phyloP scores from a whole-genome alignment of 768 basidiomycete species.

The Leccinellum rugosiceps region DNA sequence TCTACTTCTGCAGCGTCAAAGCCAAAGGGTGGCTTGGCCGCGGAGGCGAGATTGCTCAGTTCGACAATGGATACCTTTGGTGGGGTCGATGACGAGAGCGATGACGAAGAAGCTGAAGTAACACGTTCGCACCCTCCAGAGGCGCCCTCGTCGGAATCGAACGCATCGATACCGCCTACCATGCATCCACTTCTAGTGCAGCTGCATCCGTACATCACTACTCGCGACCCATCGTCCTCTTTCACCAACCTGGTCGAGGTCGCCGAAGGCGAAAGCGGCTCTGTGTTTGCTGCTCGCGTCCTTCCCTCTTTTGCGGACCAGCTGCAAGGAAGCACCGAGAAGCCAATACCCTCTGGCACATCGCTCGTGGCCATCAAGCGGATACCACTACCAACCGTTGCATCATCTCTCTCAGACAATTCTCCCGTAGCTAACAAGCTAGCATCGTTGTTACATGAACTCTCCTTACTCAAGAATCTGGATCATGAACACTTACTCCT shows the following conservation, averaged over 20 bases:
- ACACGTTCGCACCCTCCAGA: not conserved
- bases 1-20: not conserved
- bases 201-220: constrained; percentile 58
- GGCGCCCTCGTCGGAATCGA: not conserved
- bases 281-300: constrained; percentile 50
- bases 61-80: constrained; percentile 40
- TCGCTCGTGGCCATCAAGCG: constrained; percentile 76
- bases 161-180: not conserved
- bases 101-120: constrained; percentile 5
- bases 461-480: constrained; percentile 54
- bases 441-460: constrained; percentile 57
- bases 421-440: constrained; percentile 55
- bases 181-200: constrained; percentile 36
- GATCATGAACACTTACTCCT: constrained; percentile 60
- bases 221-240: constrained; percentile 52
- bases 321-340: constrained; percentile 11
- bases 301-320: constrained; percentile 10
- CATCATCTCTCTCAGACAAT: constrained; percentile 21
- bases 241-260: constrained; percentile 74
- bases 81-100: constrained; percentile 20
- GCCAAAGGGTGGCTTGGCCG: constrained; percentile 15
- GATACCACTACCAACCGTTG: constrained; percentile 52
- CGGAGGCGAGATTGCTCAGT: constrained; percentile 27
- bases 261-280: constrained; percentile 81
- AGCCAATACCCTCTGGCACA: constrained; percentile 23